phyloP scores from a whole-genome alignment of 345 rosid genomes.

The Hypericum perforatum region DNA sequence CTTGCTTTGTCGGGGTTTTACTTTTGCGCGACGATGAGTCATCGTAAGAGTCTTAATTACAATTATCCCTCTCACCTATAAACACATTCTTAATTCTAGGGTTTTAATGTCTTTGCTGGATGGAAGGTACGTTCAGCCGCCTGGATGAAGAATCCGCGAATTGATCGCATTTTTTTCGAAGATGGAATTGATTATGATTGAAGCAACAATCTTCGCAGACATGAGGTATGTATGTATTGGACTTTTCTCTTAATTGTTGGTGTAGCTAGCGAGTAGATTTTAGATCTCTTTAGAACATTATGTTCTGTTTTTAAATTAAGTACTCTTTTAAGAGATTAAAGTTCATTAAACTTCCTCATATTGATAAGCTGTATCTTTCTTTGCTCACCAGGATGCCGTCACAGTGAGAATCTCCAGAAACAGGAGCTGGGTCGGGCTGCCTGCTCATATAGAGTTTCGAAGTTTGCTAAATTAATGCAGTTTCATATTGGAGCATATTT shows the following conservation, averaged over 20 bases:
- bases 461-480: constrained; percentile 89
- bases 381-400: constrained; percentile 66
- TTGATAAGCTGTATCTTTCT: constrained; percentile 14
- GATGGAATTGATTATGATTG: too few species aligned
- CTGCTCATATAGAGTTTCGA: constrained; percentile 94
- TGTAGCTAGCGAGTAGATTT: background rate
- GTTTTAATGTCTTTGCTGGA: too few species aligned
- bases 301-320: background rate
- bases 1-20: too few species aligned
- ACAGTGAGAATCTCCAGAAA: constrained; percentile 74
- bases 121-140: too few species aligned
- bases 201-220: too few species aligned
- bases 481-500: constrained; percentile 89
- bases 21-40: too few species aligned
- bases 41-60: too few species aligned
- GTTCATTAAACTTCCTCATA: background rate
- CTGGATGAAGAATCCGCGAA: too few species aligned
- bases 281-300: too few species aligned
- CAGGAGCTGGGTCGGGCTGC: constrained; percentile 94
- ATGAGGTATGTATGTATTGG: constrained; percentile 60
- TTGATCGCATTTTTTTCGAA: too few species aligned
- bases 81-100: too few species aligned
- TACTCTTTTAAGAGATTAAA: background rate
- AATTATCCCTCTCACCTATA: too few species aligned
- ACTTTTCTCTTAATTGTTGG: background rate